These are phyloP conservation scores for Excoecaria agallocha DNA, from an alignment of 345 rosid genomes.

Conservation along the genomic window DNA sequence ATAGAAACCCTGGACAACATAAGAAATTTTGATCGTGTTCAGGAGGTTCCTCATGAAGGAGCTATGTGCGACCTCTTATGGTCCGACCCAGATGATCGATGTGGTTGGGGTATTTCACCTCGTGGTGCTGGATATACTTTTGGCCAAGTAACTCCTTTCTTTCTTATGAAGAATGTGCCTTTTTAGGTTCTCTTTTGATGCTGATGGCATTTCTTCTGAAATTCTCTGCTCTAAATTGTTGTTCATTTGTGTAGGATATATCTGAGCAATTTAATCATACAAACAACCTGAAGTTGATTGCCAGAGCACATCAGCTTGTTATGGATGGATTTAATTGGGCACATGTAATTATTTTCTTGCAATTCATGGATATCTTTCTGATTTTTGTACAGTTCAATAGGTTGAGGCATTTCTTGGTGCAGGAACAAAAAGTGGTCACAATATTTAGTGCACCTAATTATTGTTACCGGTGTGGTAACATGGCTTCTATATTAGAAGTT, in stretches of 20 bases:
- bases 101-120: slow-evolving; percentile 98
- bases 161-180: neutral
- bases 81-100: slow-evolving; percentile 96
- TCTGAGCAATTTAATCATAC: slow-evolving; percentile 94
- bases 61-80: slow-evolving; percentile 99
- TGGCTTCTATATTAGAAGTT: slow-evolving; percentile 92
- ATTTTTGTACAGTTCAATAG: neutral
- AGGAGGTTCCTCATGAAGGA: slow-evolving; percentile 98
- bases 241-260: slow-evolving; percentile 57
- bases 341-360: slow-evolving; percentile 52
- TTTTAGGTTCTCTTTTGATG: neutral
- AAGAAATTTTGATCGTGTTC: slow-evolving; percentile 87
- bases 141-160: slow-evolving; percentile 63
- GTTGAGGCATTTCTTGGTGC: slow-evolving; percentile 18
- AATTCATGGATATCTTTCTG: slow-evolving; percentile 2
- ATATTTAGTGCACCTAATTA: slow-evolving; percentile 96
- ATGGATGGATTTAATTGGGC: slow-evolving; percentile 99
- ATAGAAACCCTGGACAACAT: slow-evolving; percentile 90
- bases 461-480: slow-evolving; percentile 97
- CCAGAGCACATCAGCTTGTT: slow-evolving; percentile 93
- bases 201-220: neutral
- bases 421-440: slow-evolving; percentile 97
- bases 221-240: neutral
- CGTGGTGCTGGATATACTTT: slow-evolving; percentile 97
- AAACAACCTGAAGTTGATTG: slow-evolving; percentile 84